Evolutionary conservation across 2,329 filamentous ascomycete species (phyloP).

Genomic region (Ceratocystiopsis brevicomis): DNA sequence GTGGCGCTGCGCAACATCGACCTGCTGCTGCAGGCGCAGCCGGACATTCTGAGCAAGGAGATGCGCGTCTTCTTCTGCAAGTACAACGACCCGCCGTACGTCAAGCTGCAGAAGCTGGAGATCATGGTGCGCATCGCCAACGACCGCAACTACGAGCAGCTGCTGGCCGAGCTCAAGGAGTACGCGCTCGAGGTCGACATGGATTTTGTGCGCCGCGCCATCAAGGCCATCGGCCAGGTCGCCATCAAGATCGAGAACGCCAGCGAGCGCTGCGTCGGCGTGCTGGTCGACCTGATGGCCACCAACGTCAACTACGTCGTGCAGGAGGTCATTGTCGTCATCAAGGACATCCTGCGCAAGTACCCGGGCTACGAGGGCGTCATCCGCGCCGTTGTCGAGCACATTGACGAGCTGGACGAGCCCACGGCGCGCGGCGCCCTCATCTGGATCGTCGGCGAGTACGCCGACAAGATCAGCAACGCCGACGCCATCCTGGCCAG

Average conservation of each 20-base stretch:
- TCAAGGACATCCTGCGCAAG: constrained; percentile 95
- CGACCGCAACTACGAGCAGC: constrained; percentile 86
- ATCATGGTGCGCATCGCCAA: constrained; percentile 99
- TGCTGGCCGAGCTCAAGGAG: constrained; percentile 86
- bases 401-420: constrained; percentile 93
- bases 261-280: constrained; percentile 89
- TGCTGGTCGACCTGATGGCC: constrained; percentile 79
- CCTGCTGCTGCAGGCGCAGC: constrained; percentile 82
- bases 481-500: constrained; percentile 83
- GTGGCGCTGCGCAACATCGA: constrained; percentile 94
- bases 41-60: constrained; percentile 92
- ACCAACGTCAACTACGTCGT: constrained; percentile 99
- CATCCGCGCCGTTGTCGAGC: constrained; percentile 86
- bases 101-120: constrained; percentile 93
- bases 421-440: constrained; percentile 75
- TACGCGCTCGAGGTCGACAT: constrained; percentile 97
- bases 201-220: constrained; percentile 88
- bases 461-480: constrained; percentile 97
- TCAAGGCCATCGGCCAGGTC: constrained; percentile 92
- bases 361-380: constrained; percentile 97
- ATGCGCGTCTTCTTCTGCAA: constrained; percentile 99
- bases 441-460: constrained; percentile 98
- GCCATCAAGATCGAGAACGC: constrained; percentile 96
- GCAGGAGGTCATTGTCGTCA: constrained; percentile 95
- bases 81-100: constrained; percentile 94